Base-by-base conservation (phyloP, 768 basidiomycete species). In the Rhodotorula toruloides region DNA sequence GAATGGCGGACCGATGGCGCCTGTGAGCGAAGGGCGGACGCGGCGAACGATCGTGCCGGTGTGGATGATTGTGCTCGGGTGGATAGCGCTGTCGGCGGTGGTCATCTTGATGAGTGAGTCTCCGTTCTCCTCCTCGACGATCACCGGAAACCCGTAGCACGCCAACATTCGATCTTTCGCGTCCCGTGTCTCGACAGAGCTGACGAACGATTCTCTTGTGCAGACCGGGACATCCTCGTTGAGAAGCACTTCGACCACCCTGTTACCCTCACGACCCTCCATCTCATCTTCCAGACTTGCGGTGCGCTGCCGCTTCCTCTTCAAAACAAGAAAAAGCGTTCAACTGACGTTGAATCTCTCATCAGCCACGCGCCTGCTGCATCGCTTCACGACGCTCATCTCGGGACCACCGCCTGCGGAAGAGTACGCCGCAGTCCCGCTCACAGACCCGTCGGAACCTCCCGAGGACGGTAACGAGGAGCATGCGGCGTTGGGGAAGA, bases 161-260 rank as follows among this genome's bases (percentile, higher is more conserved):
- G n/a, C n/a, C n/a, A n/a, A n/a, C n/a, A n/a, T 25, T 43, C 34
- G 16, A 14, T 32, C 56, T 34, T 8, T n/a, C 1, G 6, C 32
- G 50, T 61, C 43, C 27, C 44, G 32, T 21, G 6, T 2, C 7
- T 4, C 22, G 36, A 58, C 4, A 17, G 29, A 12, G 34, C 22
- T 53, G 36, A 25, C 54, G 6, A 5, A 27, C 22, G 17, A 16
- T 4, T 43, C 10, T 5, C 5, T 5, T 43, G 6, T 17, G 6
- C 39, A 54, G 54, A 60, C 40, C 67, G 67, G 17, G 29, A 49
- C 17, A 68, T 79, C 70, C 76, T 77, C 55, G 65, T 73, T 52
- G 70, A 83, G 50, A 84, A 88, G 74, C 78, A 85, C 66, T 97
- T 97, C 81, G 83, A 84, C 74, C 93, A 81, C 80, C 93, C 93